These are phyloP conservation scores for Colletotrichum orbiculare DNA, from an alignment of 2,329 filamentous ascomycete genomes.

Conservation along the genomic window DNA sequence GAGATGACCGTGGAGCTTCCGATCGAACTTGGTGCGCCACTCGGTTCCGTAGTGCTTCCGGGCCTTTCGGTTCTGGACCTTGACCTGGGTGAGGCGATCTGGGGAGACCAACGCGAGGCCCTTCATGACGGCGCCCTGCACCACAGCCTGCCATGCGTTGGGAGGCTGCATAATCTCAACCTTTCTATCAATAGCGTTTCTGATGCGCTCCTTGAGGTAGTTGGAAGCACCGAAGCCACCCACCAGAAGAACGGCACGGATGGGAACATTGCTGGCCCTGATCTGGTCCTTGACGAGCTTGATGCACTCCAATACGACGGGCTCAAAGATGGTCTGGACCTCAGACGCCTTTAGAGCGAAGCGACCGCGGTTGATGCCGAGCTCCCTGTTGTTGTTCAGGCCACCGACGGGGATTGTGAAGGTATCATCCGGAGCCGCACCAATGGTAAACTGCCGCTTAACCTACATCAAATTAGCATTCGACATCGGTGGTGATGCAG, in stretches of 20 bases:
- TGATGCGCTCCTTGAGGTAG: slow-evolving; percentile 56
- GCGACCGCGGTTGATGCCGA: slow-evolving; percentile 51
- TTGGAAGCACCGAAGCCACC: slow-evolving; percentile 60
- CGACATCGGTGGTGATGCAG: not conserved
- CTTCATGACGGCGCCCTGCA: slow-evolving; percentile 63
- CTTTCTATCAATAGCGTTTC: slow-evolving; percentile 46
- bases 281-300: slow-evolving; percentile 57
- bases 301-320: slow-evolving; percentile 56
- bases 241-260: slow-evolving; percentile 59
- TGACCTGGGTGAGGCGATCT: slow-evolving; percentile 48
- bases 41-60: slow-evolving; percentile 84
- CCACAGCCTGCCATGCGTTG: slow-evolving; percentile 62
- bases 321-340: slow-evolving; percentile 55
- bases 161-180: slow-evolving; percentile 60
- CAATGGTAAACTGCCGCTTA: slow-evolving; percentile 44
- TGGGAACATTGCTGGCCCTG: slow-evolving; percentile 51
- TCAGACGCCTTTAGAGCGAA: slow-evolving; percentile 52
- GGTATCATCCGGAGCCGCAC: slow-evolving; percentile 48
- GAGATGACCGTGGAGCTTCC: slow-evolving; percentile 70
- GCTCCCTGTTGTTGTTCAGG: slow-evolving; percentile 49
- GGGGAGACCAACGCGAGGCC: slow-evolving; percentile 52
- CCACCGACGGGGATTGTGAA: slow-evolving; percentile 50
- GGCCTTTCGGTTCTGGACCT: slow-evolving; percentile 66
- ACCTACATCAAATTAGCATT: slow-evolving; percentile 43
- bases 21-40: slow-evolving; percentile 84